A percentile compares a stretch with the other conserved stretches of the same genome.
Evolutionary conservation across 257 asterid species (phyloP).

Genomic region (Fraxinus excelsior): DNA sequence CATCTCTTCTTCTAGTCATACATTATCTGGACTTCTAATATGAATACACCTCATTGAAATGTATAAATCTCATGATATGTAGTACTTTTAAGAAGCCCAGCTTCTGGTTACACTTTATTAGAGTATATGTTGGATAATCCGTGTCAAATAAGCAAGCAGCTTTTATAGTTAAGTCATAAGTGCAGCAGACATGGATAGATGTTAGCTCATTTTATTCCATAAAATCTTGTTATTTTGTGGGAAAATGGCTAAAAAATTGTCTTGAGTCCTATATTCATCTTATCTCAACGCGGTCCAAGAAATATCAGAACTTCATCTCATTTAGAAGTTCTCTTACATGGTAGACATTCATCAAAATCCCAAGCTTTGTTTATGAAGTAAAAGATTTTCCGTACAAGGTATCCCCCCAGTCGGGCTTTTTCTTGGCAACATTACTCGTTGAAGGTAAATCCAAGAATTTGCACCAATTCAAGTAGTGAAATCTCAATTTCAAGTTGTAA

Average conservation of each 20-base stretch:
- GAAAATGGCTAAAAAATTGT: background rate
- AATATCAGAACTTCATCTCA: background rate
- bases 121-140: background rate
- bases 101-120: background rate
- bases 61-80: background rate
- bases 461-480: background rate
- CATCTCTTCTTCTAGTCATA: background rate
- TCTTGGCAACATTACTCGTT: background rate
- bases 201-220: background rate
- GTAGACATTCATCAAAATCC: background rate
- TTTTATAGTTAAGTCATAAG: background rate
- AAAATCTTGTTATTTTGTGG: background rate
- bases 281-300: background rate
- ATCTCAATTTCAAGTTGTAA: background rate
- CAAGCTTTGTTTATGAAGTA: background rate
- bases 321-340: background rate
- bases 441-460: background rate
- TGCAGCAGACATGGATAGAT: background rate
- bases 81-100: background rate
- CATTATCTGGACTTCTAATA: conserved; percentile 1
- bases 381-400: background rate
- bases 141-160: background rate
- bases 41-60: background rate
- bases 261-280: background rate
- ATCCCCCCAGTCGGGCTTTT: background rate